phyloP scores from a whole-genome alignment of 192 early-diverging fungal species.

The Linnemannia exigua region DNA sequence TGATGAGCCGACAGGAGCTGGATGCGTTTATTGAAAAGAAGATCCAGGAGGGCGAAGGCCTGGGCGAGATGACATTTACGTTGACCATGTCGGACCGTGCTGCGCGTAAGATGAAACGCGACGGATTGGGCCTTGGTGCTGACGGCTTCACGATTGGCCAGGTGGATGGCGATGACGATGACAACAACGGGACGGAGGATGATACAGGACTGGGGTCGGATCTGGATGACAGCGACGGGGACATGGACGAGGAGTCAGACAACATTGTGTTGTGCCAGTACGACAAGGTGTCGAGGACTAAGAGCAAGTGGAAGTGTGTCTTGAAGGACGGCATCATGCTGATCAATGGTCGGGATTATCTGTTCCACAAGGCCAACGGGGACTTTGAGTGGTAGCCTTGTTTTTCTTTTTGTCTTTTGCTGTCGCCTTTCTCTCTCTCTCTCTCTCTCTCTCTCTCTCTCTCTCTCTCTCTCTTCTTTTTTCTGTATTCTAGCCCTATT shows the following conservation, averaged over 20 bases:
- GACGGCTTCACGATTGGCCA: conserved; percentile 40
- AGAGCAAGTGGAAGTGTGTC: conserved; percentile 99
- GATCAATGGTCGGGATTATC: conserved; percentile 94
- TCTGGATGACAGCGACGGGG: conserved; percentile 51
- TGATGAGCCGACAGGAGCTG: conserved; percentile 66
- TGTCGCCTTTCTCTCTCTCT: neutral
- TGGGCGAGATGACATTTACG: conserved; percentile 48
- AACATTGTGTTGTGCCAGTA: conserved; percentile 53
- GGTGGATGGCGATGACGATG: conserved; percentile 35
- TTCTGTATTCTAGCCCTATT: neutral
- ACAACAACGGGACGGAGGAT: conserved; percentile 5
- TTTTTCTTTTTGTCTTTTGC: neutral
- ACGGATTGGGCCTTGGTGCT: conserved; percentile 27
- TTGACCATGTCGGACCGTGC: conserved; percentile 50
- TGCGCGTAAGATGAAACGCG: conserved; percentile 38
- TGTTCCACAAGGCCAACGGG: conserved; percentile 94
- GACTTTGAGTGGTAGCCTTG: conserved; percentile 97
- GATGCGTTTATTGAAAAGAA: conserved; percentile 41
- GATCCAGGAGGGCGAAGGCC: conserved; percentile 21
- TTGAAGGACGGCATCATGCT: conserved; percentile 97
- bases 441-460: neutral
- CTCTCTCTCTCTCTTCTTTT: neutral
- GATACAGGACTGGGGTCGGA: conserved; percentile 54
- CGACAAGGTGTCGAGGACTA: conserved; percentile 85
- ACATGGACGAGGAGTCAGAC: conserved; percentile 53